These are phyloP conservation scores for Umbelopsis sp. DNA, from an alignment of 371 early-diverging fungal species.

Conservation along the genomic window DNA sequence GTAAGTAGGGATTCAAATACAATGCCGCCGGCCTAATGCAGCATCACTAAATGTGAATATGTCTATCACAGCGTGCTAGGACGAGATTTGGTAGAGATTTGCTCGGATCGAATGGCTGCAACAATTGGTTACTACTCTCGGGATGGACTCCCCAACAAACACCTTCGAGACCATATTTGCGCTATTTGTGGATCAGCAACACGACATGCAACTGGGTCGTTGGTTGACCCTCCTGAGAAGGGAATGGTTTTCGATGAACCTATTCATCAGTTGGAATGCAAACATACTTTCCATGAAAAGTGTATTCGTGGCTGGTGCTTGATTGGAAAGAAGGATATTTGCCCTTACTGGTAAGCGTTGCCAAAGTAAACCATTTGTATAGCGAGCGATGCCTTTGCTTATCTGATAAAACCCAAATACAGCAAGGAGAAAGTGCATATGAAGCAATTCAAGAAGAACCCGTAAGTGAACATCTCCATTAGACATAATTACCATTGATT, in stretches of 20 bases:
- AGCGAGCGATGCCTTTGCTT: neutral
- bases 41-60: neutral
- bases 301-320: slow-evolving; percentile 96
- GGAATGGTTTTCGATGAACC: slow-evolving; percentile 47
- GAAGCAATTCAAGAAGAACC: slow-evolving; percentile 76
- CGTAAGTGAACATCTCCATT: slow-evolving; percentile 46
- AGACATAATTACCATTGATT: neutral
- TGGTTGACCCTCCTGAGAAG: slow-evolving; percentile 32
- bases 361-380: neutral
- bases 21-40: neutral
- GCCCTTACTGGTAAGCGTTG: slow-evolving; percentile 85
- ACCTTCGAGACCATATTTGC: slow-evolving; percentile 75
- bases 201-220: slow-evolving; percentile 24
- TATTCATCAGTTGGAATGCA: slow-evolving; percentile 73
- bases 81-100: slow-evolving; percentile 85
- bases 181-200: slow-evolving; percentile 79
- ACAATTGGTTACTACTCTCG: slow-evolving; percentile 77
- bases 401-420: slow-evolving; percentile 8
- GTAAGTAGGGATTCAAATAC: slow-evolving; percentile 37
- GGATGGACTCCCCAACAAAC: slow-evolving; percentile 71
- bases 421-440: slow-evolving; percentile 88
- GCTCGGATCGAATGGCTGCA: slow-evolving; percentile 83
- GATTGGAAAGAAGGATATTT: slow-evolving; percentile 92
- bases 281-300: slow-evolving; percentile 85
- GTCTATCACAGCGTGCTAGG: slow-evolving; percentile 61